A percentile compares a stretch with the other conserved stretches of the same genome.
Conservation (phyloP, 108 stramenopile species). For the Pseudonitzschia pungens region DNA sequence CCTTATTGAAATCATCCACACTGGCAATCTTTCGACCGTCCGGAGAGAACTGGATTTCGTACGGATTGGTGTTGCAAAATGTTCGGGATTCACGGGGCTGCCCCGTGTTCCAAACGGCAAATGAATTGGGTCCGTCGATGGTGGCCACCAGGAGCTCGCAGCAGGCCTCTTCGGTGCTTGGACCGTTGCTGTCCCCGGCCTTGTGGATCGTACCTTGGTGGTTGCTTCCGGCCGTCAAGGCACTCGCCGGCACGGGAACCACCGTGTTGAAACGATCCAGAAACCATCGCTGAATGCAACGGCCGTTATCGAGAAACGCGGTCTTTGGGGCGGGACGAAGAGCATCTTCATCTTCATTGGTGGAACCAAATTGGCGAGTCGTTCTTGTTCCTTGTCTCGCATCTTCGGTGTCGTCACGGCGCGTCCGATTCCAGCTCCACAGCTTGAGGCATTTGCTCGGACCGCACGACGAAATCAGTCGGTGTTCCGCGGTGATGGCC, state of each 20-base stretch:
- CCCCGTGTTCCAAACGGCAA: not conserved
- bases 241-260: not conserved
- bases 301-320: not conserved
- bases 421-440: not conserved
- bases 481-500: not conserved
- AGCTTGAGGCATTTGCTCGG: conserved; percentile 3
- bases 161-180: not conserved
- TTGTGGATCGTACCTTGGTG: not conserved
- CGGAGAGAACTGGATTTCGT: conserved; percentile 18
- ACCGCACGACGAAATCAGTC: conserved; percentile 1
- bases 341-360: too few relatives aligned
- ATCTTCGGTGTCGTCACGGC: not conserved
- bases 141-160: not conserved
- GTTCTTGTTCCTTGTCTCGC: not conserved
- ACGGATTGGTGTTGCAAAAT: conserved; percentile 16
- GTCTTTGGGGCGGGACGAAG: too few relatives aligned
- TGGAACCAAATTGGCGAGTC: not conserved
- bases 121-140: conserved; percentile 1
- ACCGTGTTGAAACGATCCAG: conserved; percentile 14
- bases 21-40: conserved; percentile 15
- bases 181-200: not conserved
- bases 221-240: not conserved
- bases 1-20: conserved; percentile 12
- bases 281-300: not conserved
- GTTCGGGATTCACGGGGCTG: not conserved